Conservation (phyloP, 495 filamentous ascomycete species). For the Elaphomyces granulatus region DNA sequence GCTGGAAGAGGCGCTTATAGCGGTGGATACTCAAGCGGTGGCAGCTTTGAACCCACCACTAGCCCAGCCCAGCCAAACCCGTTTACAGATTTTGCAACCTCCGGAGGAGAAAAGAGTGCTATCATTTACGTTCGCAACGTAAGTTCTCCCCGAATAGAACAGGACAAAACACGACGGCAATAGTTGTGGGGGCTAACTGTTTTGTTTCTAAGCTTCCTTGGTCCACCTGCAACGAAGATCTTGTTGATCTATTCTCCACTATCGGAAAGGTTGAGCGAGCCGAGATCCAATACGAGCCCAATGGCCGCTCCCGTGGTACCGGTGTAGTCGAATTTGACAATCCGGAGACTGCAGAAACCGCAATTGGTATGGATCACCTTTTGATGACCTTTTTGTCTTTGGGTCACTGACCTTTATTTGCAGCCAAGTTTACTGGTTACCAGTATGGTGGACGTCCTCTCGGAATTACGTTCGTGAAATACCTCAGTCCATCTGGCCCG, state of each 20-base stretch:
- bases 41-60: constrained; percentile 31
- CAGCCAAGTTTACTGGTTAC: constrained; percentile 91
- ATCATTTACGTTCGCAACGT: constrained; percentile 96
- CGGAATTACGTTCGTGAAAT: constrained; percentile 83
- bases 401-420: not conserved
- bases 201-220: constrained; percentile 76
- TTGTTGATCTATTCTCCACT: constrained; percentile 90
- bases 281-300: constrained; percentile 96
- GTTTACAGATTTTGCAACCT: constrained; percentile 88
- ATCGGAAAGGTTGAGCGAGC: constrained; percentile 96
- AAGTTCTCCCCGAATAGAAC: constrained; percentile 37
- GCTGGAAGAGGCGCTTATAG: constrained; percentile 35
- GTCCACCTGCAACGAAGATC: constrained; percentile 96
- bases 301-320: constrained; percentile 85
- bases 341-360: constrained; percentile 72
- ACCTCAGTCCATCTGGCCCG: constrained; percentile 48
- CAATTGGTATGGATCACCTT: constrained; percentile 48
- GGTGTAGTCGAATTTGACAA: constrained; percentile 89
- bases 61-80: constrained; percentile 50
- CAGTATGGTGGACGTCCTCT: constrained; percentile 94
- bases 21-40: constrained; percentile 24
- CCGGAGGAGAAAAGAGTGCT: constrained; percentile 68
- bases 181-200: no score
- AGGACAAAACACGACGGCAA: constrained; percentile 3
- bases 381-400: not conserved